Evolutionary conservation across 2,329 filamentous ascomycete species (phyloP).

Genomic region (Chrysoporthe deuterocubensis): DNA sequence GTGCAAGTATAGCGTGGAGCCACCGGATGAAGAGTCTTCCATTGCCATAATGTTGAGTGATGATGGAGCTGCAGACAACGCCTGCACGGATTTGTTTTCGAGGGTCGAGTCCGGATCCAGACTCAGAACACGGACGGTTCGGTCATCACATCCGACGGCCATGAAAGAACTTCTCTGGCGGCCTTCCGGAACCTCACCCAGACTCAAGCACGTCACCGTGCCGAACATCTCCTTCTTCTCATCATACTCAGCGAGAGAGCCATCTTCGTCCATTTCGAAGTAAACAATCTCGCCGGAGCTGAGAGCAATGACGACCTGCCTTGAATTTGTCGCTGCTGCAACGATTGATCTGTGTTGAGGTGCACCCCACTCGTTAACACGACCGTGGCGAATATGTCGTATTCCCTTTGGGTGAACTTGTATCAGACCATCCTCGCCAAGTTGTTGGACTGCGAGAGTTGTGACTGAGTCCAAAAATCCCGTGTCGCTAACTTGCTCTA

Average conservation of each 20-base stretch:
- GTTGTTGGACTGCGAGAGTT: slow-evolving; percentile 89
- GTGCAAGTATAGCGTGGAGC: slow-evolving; percentile 88
- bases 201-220: slow-evolving; percentile 91
- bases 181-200: slow-evolving; percentile 91
- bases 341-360: slow-evolving; percentile 95
- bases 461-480: slow-evolving; percentile 88
- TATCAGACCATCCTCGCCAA: slow-evolving; percentile 89
- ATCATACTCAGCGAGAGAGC: slow-evolving; percentile 89
- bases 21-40: slow-evolving; percentile 89
- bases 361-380: slow-evolving; percentile 89
- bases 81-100: slow-evolving; percentile 93
- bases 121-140: slow-evolving; percentile 90
- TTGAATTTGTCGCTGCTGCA: slow-evolving; percentile 88
- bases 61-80: slow-evolving; percentile 86
- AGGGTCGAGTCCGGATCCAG: slow-evolving; percentile 88
- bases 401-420: slow-evolving; percentile 98
- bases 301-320: slow-evolving; percentile 90
- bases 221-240: slow-evolving; percentile 95
- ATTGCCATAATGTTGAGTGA: slow-evolving; percentile 91
- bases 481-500: slow-evolving; percentile 93
- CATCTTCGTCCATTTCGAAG: slow-evolving; percentile 95
- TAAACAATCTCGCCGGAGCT: slow-evolving; percentile 98
- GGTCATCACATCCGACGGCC: slow-evolving; percentile 95
- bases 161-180: slow-evolving; percentile 88
- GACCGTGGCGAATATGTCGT: slow-evolving; percentile 78